Base-by-base conservation (phyloP, 257 asterid genomes). In the Solanum medicagineum region DNA sequence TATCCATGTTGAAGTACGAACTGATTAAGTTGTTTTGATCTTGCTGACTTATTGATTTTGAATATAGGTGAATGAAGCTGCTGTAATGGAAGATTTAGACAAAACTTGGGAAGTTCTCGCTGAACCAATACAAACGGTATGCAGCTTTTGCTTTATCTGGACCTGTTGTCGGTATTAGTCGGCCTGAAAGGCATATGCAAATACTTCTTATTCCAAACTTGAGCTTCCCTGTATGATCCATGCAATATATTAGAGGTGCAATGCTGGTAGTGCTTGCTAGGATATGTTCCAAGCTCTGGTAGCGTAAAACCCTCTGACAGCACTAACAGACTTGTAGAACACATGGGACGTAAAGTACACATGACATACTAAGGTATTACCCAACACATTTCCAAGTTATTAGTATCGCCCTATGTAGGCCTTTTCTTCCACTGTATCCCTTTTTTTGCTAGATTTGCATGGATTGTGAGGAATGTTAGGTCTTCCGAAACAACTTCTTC, bases 121-220 rank as follows among this genome's bases (percentile, higher is more conserved):
- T 0, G 99, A 96, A 89, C 98, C 99, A 65, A 95, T 95, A 87
- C 99, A 96, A 92, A 96, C 98, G 42, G 99, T 96, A 90, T 20
- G 95, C 85, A 42, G 68, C 87, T 79, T 84, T 36, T 68, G 15
- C 70, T 66, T 83, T 47, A 45, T 42, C 22, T 83, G 73, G 29
- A 83, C 60, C 32, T 24, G 7, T 26, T n/a, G 32, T 22, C 10
- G 0, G 66, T 49, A 10, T 4, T 83, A 49, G 80, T 47, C 63
- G 26, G n/a, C 17, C 63, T 63, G 44, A 19, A 3, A 22, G 11
- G 44, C 60, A 6, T 51, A 49, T 77, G 83, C 83, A 77, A 8
- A 51, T 9, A 2, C 20, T 51, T 15, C 4, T 8, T 29, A 24
- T 51, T 40, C 47, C 65, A 1, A 26, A 2, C 47, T 53, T 77